Evolutionary conservation across 2,329 filamentous ascomycete genomes (phyloP).

Genomic region (Claviceps purpurea): DNA sequence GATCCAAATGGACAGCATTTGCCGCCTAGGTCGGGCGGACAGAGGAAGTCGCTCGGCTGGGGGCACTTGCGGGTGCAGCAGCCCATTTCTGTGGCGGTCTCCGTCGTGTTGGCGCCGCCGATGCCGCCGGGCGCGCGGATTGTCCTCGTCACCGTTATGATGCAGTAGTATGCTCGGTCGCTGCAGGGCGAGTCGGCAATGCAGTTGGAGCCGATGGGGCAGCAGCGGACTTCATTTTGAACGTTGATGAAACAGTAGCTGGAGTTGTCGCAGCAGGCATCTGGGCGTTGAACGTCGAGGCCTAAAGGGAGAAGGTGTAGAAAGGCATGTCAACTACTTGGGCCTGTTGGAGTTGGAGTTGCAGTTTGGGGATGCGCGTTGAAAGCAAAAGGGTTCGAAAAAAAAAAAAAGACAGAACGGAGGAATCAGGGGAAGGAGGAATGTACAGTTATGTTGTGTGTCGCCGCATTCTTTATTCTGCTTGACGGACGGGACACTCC

Average conservation of each 20-base stretch:
- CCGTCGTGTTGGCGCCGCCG: slow-evolving; percentile 9
- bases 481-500: slow-evolving; percentile 12
- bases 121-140: slow-evolving; percentile 10
- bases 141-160: slow-evolving; percentile 16
- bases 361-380: too few species aligned
- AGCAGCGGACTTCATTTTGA: slow-evolving; percentile 23
- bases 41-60: slow-evolving; percentile 29
- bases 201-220: slow-evolving; percentile 29
- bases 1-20: slow-evolving; percentile 35
- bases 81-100: slow-evolving; percentile 11
- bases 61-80: slow-evolving; percentile 30
- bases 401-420: not conserved
- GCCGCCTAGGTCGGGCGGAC: slow-evolving; percentile 28
- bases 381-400: too few species aligned
- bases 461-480: slow-evolving; percentile 15
- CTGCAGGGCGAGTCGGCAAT: slow-evolving; percentile 21
- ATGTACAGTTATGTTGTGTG: slow-evolving; percentile 18
- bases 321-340: not conserved
- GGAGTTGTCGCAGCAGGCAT: slow-evolving; percentile 29
- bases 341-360: not conserved
- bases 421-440: not conserved
- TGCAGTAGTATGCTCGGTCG: slow-evolving; percentile 21
- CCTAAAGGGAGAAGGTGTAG: slow-evolving; percentile 16
- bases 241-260: slow-evolving; percentile 32
- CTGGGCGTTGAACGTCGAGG: slow-evolving; percentile 25